phyloP scores from a whole-genome alignment of 331 rosid species.

The Acacia concinna region DNA sequence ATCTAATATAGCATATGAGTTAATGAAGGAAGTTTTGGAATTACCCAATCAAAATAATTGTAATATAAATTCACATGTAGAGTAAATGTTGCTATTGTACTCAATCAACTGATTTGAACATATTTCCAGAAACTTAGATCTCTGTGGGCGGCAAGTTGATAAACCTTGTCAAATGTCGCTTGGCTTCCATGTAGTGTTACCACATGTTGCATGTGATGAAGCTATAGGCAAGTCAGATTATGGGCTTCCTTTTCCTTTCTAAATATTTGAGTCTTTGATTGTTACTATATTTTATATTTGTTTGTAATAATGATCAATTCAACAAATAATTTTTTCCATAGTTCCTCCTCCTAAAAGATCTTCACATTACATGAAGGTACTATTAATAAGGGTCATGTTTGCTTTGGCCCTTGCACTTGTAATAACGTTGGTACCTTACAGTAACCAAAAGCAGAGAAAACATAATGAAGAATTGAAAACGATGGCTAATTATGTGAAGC shows the following conservation, averaged over 20 bases:
- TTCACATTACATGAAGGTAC: constrained; percentile 69
- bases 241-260: not conserved
- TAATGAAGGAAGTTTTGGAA: not conserved
- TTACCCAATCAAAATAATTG: not conserved
- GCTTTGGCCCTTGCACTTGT: constrained; percentile 58
- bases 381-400: constrained; percentile 77
- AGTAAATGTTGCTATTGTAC: not conserved
- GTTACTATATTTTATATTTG: not conserved
- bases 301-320: not conserved
- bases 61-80: no score
- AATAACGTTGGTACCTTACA: constrained; percentile 56
- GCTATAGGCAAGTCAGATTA: constrained; percentile 60
- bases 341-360: constrained; percentile 66
- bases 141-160: constrained; percentile 80
- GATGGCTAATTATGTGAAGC: constrained; percentile 63
- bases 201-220: constrained; percentile 74
- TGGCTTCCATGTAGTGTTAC: constrained; percentile 82
- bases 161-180: constrained; percentile 78
- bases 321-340: constrained; percentile 36
- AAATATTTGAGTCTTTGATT: not conserved
- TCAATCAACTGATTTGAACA: constrained; percentile 32
- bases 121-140: constrained; percentile 75
- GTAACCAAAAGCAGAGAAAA: constrained; percentile 53
- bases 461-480: constrained; percentile 63
- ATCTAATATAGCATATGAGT: not conserved